phyloP scores from a whole-genome alignment of 768 basidiomycete genomes.

The Russula olivacea region DNA sequence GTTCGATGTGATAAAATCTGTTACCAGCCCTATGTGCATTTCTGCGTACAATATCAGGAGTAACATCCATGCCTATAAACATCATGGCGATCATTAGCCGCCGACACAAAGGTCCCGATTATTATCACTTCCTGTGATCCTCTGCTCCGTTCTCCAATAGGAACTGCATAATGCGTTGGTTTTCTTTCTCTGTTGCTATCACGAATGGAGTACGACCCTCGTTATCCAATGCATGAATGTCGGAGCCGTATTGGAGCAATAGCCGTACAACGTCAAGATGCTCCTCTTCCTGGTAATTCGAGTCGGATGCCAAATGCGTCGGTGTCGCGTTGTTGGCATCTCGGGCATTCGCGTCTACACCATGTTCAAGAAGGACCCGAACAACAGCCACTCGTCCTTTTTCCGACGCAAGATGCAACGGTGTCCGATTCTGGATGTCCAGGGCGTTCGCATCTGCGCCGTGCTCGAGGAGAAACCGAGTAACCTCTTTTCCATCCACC shows the following conservation, averaged over 20 bases:
- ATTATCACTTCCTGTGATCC: not conserved
- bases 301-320: not conserved
- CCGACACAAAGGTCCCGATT: too few relatives aligned
- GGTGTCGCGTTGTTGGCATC: not conserved
- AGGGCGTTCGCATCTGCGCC: not conserved
- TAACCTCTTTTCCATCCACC: not conserved
- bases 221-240: not conserved
- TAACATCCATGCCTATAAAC: too few relatives aligned
- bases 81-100: too few relatives aligned
- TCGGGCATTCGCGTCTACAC: not conserved
- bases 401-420: too few relatives aligned
- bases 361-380: not conserved
- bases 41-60: too few relatives aligned
- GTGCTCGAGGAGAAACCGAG: not conserved
- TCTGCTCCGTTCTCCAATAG: not conserved
- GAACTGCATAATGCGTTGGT: not conserved
- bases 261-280: too few relatives aligned
- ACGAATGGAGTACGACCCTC: not conserved
- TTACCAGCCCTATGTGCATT: too few relatives aligned
- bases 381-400: too few relatives aligned
- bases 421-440: too few relatives aligned
- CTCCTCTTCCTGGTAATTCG: too few relatives aligned
- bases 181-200: not conserved
- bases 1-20: too few relatives aligned
- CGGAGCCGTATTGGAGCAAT: not conserved